Base-by-base conservation (phyloP, 1,284 basidiomycete genomes). In the Mycosarcoma mackinlayi region DNA sequence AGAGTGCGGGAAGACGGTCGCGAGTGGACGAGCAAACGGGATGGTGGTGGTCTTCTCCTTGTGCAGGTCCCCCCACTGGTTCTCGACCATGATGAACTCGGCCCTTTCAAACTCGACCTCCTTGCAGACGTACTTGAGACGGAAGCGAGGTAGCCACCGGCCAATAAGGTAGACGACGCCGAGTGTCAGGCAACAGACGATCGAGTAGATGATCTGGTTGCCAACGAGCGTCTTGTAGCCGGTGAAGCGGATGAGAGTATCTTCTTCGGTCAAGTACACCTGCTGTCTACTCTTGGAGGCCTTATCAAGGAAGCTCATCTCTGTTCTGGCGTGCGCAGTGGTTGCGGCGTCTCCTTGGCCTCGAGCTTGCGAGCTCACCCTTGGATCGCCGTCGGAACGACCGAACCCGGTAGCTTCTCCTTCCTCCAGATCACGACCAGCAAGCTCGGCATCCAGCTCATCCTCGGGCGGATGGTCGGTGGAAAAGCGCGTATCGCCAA, bases 71-170 rank as follows among this genome's bases (percentile, higher is more conserved):
- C 81, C 81, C 69, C 71, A 82, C 51, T 82, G 80, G 41, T 80
- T 81, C 88, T 98, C 94, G 49, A 97, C 89, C 21, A 96, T 90
- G 48, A 98, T 87, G 83, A 86, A 87, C 42, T 86, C 85, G 10
- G 89, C 87, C 53, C 91, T 86, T 40, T 89, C 88, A 77, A 98
- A 99, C 4, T 91, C 89, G 52, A 88, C 90, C 83, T 95, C 92
- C 52, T 85, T 86, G 1, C 93, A 89, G n/a, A 92, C 90, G 87
- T 90, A 94, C 33, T 88, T 88, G 49, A 98, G 87, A 92, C 94
- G 96, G 37, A 94, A 76, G 4, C 86, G 88, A 45, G 96, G 95
- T 73, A 96, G 89, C 96, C 96, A 99, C 75, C 94, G 89, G 1
- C 93, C 93, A 5, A 96, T 83, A 14, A 98, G 87, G 9, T 88